Evolutionary conservation across 2,329 filamentous ascomycete species (phyloP), one percentile per base, ranked within the genome.

Genomic region (Nothophoma quercina): DNA sequence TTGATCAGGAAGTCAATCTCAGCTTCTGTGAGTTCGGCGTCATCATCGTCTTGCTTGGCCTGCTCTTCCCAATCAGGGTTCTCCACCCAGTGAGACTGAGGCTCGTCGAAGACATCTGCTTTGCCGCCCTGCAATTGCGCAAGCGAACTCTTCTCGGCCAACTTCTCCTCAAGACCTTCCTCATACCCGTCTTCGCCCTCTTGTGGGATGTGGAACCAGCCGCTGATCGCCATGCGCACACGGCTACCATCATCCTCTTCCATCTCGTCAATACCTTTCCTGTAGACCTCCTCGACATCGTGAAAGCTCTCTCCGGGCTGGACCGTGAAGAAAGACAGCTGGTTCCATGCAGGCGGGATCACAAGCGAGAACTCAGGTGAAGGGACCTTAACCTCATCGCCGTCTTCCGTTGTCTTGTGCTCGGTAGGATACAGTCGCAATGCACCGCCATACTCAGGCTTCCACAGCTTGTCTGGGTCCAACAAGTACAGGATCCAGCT

Each of bases 231-330:
- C 93, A 99, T 98, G 62, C 95, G 88, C 40, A 97, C 86, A 39
- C 91, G 85, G 1, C 88, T 88, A 15, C 88, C 88, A 52, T 93
- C 84, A 69, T 83, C 73, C 82, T 85, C 70, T 82, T 83, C 47
- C 86, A 83, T 75, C 85, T 84, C 65, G 79, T 83, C 70, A 79
- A 80, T 54, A 71, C 81, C 59, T 78, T 80, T 67, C 71, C 90
- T 86, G 77, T 97, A 98, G 4, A 99, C 95, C 77, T 99, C 95
- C 77, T 98, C 93, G 48, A 99, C 95, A 73, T 99, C 95, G 76
- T 99, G 95, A 76, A 98, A 99, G 74, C 93, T 98, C 82, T 96
- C 88, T n/a, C 95, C 95, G 0, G 95, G 95, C 78, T 97, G 92
- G 6, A 99, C 96, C 15, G 93, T 92, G 75, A 99, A 99, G 83